Evolutionary conservation across 352 stramenopile species (phyloP), one percentile per base, ranked within the genome.

Genomic region (Halophytophthora polymorphica): DNA sequence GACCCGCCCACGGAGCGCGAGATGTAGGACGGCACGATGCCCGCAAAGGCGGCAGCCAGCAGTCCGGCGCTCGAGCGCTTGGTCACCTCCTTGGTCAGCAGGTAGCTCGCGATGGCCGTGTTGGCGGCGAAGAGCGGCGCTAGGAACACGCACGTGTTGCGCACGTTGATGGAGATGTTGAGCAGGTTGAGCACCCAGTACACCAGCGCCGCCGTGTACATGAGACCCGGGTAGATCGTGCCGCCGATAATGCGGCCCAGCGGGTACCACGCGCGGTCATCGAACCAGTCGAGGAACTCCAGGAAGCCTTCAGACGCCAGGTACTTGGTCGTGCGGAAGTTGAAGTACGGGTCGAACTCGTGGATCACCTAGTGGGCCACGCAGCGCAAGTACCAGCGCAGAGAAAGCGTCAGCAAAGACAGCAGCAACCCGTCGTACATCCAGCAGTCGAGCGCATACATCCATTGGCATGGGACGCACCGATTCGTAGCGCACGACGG

Each of bases 281-380:
- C 97, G 60, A 99, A 99, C 97, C 97, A 99, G 51, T 97, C 79
- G 41, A 98, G 81, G 73, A 99, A 99, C 64, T 97, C 92, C 39
- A 98, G 79, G 50, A 96, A 91, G n/a, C 97, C 97, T 51, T 98
- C 76, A 17, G 90, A 85, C 14, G 88, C 83, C 36, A 98, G 71
- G 81, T 97, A 98, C 73, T 99, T 98, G 40, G 96, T 99, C 10
- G 96, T 97, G 29, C 97, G 88, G 83, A 95, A 99, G 72, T 99
- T 99, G 72, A 99, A 99, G 66, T 98, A 99, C 28, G 97, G 86
- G 52, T 96, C 83, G 50, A 96, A 96, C 68, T 96, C 86, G 69
- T 96, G 82, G 60, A 95, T 97, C 21, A 96, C 83, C 69, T 87
- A 51, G 25, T 55, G 36, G 12, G 8, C 19, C 13, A 29, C 12